Percentiles rank a stretch among this genome's conserved stretches.
Conservation (phyloP, 805 yeast species). For the Alloascoidea hylecoeti region DNA sequence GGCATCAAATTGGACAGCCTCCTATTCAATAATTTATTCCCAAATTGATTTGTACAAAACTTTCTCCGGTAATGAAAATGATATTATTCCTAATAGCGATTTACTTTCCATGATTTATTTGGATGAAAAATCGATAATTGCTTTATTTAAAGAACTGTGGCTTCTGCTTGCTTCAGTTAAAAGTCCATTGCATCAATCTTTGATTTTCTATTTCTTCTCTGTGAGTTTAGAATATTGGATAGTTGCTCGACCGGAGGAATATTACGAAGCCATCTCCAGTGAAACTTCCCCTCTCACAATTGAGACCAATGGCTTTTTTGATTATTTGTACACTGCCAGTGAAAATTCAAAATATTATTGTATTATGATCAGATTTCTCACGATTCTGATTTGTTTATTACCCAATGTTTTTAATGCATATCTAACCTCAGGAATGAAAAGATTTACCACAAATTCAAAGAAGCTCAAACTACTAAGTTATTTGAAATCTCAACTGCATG, state of each 20-base stretch:
- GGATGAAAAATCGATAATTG: constrained; percentile 20
- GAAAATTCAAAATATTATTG: constrained; percentile 4
- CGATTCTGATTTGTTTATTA: constrained; percentile 8
- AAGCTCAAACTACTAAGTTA: constrained; percentile 1
- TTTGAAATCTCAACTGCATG: constrained; percentile 2
- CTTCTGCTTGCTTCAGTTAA: constrained; percentile 21
- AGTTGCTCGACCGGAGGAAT: constrained; percentile 30
- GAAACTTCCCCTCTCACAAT: constrained; percentile 5
- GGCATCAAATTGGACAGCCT: background rate
- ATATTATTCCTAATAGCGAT: constrained; percentile 29
- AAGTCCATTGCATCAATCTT: constrained; percentile 29
- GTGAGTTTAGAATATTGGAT: constrained; percentile 35
- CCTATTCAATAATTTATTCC: background rate
- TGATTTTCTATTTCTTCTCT: constrained; percentile 29
- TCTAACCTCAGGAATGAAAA: constrained; percentile 5
- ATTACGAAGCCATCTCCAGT: constrained; percentile 7
- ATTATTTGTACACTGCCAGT: constrained; percentile 3
- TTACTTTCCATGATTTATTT: constrained; percentile 28
- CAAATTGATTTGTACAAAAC: constrained; percentile 15
- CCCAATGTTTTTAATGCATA: constrained; percentile 7
- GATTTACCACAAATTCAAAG: constrained; percentile 6
- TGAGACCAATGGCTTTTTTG: constrained; percentile 7
- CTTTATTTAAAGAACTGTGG: constrained; percentile 25
- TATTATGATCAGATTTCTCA: constrained; percentile 7
- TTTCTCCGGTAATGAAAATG: constrained; percentile 17